Base-by-base conservation (phyloP, 75 land plant genomes). In the Selaginella tamariscina region DNA sequence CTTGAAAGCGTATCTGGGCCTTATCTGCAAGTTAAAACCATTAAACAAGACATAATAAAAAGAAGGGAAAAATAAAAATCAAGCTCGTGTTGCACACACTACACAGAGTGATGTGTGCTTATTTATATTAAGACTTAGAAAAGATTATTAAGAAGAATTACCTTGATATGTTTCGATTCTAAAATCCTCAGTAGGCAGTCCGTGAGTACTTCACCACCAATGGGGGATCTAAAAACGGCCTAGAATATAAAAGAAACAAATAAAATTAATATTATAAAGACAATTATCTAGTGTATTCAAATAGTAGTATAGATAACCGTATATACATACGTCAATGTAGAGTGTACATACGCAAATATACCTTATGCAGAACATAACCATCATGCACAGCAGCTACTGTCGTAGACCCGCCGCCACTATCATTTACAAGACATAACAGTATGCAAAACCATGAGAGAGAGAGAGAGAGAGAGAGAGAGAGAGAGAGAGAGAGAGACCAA, bases 361-460 rank as follows among this genome's bases (percentile, higher is more conserved):
- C 97, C 89, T 86, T 92, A 64, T 92, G 97, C 73, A 92, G 85
- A 65, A 92, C 97, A 86, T 84, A 92, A 32, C 93, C 97, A 84
- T 92, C 97, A 74, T 92, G 93, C 24, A 92, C 97, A 55, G 93
- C 89, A 44, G 97, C 93, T 56, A 88, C 84, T 13, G 86, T 85
- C 32, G 93, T 88, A 30, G 93, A 88, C 65, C 93, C 97, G 56
- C 97, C 97, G 33, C 97, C 97, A 78, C 97, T 92, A 72, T 26
- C 56, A 0, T n/a, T 22, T 72, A 33, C 32, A n/a, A n/a, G n/a
- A n/a, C n/a, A n/a, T n/a, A n/a, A n/a, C n/a, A n/a, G n/a, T n/a
- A 15, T 39, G 5, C 49, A 39, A 39, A 5, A 39, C 49, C 49
- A 39, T 32, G 26, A 67, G 20, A 2, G 22, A 64, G 1, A 22